These are phyloP conservation scores for Casuarina glauca DNA, from an alignment of 306 rosid species.

Conservation along the genomic window DNA sequence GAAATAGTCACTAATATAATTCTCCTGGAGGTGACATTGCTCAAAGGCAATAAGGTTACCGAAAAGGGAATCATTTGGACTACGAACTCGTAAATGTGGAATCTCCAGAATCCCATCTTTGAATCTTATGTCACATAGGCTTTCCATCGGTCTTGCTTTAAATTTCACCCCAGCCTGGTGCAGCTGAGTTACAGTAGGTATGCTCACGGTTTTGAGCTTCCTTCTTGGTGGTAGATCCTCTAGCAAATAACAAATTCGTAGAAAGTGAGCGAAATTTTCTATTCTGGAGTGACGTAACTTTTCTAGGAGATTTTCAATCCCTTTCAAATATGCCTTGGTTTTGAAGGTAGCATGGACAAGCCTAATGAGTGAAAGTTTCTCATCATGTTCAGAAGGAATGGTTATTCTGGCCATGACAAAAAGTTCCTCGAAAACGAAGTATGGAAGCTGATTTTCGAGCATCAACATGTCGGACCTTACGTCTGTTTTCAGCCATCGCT, in stretches of 20 bases:
- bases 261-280: background rate
- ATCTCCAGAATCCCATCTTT: constrained; percentile 28
- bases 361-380: background rate
- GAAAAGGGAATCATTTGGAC: background rate
- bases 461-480: constrained; percentile 24
- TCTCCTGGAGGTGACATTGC: constrained; percentile 10
- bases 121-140: constrained; percentile 20
- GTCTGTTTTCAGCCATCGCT: constrained; percentile 18
- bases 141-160: background rate
- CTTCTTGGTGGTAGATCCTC: background rate
- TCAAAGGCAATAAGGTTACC: constrained; percentile 34
- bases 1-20: constrained; percentile 16
- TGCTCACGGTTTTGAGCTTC: background rate
- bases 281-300: background rate
- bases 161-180: constrained; percentile 37
- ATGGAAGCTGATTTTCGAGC: constrained; percentile 39
- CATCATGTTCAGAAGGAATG: background rate
- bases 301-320: background rate
- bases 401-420: background rate
- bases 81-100: constrained; percentile 7
- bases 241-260: background rate
- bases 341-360: background rate
- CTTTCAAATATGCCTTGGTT: background rate
- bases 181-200: constrained; percentile 26
- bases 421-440: constrained; percentile 20